Evolutionary conservation across 192 early-diverging fungal species (phyloP).

Genomic region (Geranomyces variabilis): DNA sequence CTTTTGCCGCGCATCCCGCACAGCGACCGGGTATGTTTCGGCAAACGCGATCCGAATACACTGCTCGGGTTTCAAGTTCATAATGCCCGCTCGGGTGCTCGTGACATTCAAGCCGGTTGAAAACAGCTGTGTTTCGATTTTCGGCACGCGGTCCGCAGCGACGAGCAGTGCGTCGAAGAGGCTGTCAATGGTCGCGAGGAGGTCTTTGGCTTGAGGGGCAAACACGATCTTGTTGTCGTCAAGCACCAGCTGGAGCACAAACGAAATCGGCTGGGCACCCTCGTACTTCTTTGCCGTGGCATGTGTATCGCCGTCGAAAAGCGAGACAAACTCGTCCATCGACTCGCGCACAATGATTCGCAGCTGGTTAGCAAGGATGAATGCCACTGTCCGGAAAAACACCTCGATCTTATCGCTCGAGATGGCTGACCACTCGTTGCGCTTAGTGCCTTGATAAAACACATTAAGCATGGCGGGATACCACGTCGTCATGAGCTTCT

Average conservation of each 20-base stretch:
- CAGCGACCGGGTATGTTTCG: conserved; percentile 53
- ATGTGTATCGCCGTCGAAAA: conserved; percentile 48
- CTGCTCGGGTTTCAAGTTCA: conserved; percentile 54
- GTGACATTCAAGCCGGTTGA: conserved; percentile 44
- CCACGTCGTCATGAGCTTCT: conserved; percentile 66
- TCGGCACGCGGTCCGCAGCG: conserved; percentile 55
- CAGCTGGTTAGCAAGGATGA: conserved; percentile 57
- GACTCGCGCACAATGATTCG: conserved; percentile 52
- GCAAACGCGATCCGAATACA: conserved; percentile 61
- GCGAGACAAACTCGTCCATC: conserved; percentile 50
- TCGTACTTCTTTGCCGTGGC: conserved; percentile 27
- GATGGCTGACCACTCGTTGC: conserved; percentile 59
- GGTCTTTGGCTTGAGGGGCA: conserved; percentile 51
- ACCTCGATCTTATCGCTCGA: conserved; percentile 54
- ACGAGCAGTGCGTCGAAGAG: conserved; percentile 52
- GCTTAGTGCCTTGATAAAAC: conserved; percentile 64
- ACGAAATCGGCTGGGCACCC: conserved; percentile 42
- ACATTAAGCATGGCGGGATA: conserved; percentile 64
- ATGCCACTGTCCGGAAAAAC: conserved; percentile 56
- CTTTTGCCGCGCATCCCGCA: conserved; percentile 40
- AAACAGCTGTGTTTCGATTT: conserved; percentile 62
- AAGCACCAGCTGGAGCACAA: conserved; percentile 44
- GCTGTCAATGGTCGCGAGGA: conserved; percentile 49
- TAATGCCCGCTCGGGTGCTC: conserved; percentile 43
- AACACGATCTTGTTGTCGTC: conserved; percentile 52